Evolutionary conservation across 2,329 filamentous ascomycete genomes (phyloP).

Genomic region (Incumbomyces delicatus): DNA sequence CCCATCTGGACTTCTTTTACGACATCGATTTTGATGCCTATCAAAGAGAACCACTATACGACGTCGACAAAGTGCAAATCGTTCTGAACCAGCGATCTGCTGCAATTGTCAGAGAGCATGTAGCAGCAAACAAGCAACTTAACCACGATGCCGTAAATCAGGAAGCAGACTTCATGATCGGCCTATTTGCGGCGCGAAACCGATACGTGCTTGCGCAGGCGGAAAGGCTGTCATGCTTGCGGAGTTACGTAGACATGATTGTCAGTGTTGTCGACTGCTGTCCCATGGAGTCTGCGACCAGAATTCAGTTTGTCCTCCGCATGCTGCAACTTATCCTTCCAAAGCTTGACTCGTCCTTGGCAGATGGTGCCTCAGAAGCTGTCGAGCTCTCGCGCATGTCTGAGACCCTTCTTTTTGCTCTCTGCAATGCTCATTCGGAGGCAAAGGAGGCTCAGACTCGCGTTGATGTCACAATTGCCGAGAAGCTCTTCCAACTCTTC

Average conservation of each 20-base stretch:
- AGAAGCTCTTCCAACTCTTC: conserved; percentile 86
- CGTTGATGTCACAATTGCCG: conserved; percentile 64
- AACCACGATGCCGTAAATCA: conserved; percentile 32
- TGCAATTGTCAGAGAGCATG: conserved; percentile 29
- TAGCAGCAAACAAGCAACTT: conserved; percentile 24
- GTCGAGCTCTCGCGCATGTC: conserved; percentile 67
- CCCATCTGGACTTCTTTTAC: conserved; percentile 50
- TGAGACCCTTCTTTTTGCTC: conserved; percentile 48
- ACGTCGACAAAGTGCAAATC: conserved; percentile 52
- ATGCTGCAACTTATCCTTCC: conserved; percentile 79
- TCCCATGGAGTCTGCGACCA: conserved; percentile 63
- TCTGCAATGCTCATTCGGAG: conserved; percentile 23
- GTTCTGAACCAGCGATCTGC: conserved; percentile 46
- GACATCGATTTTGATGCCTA: conserved; percentile 61
- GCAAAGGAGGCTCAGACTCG: conserved; percentile 34
- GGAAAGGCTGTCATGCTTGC: conserved; percentile 57
- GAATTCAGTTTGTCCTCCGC: conserved; percentile 72
- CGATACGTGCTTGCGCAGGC: conserved; percentile 28
- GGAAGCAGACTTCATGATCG: conserved; percentile 30
- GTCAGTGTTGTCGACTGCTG: conserved; percentile 75
- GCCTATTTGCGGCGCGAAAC: conserved; percentile 33
- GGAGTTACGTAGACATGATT: conserved; percentile 74
- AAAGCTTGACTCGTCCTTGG: conserved; percentile 69
- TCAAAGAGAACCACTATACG: conserved; percentile 51
- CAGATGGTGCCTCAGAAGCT: conserved; percentile 59